Evolutionary conservation across 2,329 filamentous ascomycete species (phyloP).

Genomic region (Fusarium tricinctum): DNA sequence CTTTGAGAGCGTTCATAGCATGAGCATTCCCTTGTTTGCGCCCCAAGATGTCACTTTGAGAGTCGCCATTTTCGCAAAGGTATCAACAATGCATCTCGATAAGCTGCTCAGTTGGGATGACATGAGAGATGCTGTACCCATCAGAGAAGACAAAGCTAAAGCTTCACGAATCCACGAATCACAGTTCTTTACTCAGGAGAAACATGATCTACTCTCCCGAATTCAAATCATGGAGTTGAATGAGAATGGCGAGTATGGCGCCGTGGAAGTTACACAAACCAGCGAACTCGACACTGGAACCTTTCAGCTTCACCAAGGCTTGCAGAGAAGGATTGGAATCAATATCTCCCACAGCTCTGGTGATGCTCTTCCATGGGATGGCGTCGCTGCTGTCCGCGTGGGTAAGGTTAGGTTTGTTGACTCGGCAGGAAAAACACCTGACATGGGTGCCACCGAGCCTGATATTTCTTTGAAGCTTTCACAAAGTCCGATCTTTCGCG

Average conservation of each 20-base stretch:
- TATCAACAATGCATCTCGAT: constrained; percentile 94
- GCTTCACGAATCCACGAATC: constrained; percentile 85
- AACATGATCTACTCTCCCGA: constrained; percentile 90
- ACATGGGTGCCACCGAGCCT: constrained; percentile 78
- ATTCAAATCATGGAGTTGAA: constrained; percentile 92
- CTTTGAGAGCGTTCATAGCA: constrained; percentile 98
- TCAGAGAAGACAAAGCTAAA: constrained; percentile 66
- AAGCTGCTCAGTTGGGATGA: constrained; percentile 99
- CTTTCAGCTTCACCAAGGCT: constrained; percentile 94
- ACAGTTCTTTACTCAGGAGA: constrained; percentile 93
- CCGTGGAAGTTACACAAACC: constrained; percentile 91
- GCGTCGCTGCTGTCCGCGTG: constrained; percentile 81
- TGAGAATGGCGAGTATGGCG: constrained; percentile 90
- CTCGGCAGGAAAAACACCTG: constrained; percentile 84
- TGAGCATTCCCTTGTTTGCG: constrained; percentile 86
- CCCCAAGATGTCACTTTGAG: constrained; percentile 81
- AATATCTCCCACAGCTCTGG: constrained; percentile 93
- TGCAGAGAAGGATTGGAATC: constrained; percentile 89
- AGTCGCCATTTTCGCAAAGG: constrained; percentile 91
- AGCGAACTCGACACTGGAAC: constrained; percentile 88
- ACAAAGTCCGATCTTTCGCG: constrained; percentile 81
- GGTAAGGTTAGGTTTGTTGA: constrained; percentile 88
- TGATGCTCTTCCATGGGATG: constrained; percentile 88
- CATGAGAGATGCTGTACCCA: constrained; percentile 83
- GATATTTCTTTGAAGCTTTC: constrained; percentile 84